phyloP scores from a whole-genome alignment of 192 early-diverging fungal species.

The Pilaira anomala region DNA sequence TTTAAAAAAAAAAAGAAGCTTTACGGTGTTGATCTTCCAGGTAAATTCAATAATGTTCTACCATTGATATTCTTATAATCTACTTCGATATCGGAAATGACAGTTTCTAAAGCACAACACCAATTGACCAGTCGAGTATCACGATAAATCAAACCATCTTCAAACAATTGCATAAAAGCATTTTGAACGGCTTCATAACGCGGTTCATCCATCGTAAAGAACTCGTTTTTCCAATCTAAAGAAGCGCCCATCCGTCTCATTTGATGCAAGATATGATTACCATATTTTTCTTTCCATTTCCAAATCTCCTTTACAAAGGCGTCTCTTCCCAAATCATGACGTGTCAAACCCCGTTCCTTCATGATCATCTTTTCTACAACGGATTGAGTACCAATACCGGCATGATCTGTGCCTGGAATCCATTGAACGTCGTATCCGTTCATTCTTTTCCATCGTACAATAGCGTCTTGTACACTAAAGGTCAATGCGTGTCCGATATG shows the following conservation, averaged over 20 bases:
- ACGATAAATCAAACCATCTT: constrained; percentile 88
- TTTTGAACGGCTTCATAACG: constrained; percentile 76
- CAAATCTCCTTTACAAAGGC: constrained; percentile 81
- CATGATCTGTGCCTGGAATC: constrained; percentile 97
- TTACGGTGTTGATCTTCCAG: constrained; percentile 71
- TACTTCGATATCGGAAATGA: constrained; percentile 95
- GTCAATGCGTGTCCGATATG: constrained; percentile 95
- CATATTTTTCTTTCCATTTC: constrained; percentile 82
- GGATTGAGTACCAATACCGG: constrained; percentile 94
- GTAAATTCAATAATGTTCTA: constrained; percentile 65
- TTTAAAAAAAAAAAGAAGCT: background rate
- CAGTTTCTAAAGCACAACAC: constrained; percentile 91
- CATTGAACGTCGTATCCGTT: constrained; percentile 84
- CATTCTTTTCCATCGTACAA: constrained; percentile 85
- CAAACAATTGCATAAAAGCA: constrained; percentile 85
- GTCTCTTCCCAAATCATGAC: constrained; percentile 87
- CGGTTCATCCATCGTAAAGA: constrained; percentile 89
- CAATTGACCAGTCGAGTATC: constrained; percentile 93
- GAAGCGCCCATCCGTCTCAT: constrained; percentile 79
- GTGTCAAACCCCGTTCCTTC: constrained; percentile 54
- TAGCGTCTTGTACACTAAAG: constrained; percentile 78
- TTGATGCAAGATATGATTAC: constrained; percentile 79
- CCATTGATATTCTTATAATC: constrained; percentile 44
- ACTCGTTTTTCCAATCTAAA: constrained; percentile 79
- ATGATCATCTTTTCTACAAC: constrained; percentile 92